Base-by-base conservation (phyloP, 345 rosid genomes). In the Lepidium didymum region DNA sequence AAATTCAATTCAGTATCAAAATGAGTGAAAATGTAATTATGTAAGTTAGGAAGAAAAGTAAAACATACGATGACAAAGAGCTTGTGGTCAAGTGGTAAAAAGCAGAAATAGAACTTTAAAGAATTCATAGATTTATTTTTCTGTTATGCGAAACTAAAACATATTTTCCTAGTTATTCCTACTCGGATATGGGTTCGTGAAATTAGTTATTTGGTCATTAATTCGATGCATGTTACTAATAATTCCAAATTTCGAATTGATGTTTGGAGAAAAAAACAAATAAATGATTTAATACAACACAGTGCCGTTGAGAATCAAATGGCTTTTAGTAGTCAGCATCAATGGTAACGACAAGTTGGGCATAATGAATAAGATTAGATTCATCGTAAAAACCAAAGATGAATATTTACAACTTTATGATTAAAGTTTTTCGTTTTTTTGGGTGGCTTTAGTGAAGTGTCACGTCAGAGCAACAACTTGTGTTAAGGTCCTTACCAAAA, bases 241-340 rank as follows among this genome's bases (percentile, higher is more conserved):
- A 16, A 37, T 56, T 46, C 10, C 37, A 15, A 37, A 23, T 36
- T 34, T 15, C 2, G 8, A 46, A 15, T 25, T 10, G 49, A 54
- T 54, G 63, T 35, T 45, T 16, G 35, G 3, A 60, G 36, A 23
- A 62, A 21, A 44, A 27, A 42, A 41, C 2, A 16, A 35, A 18
- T 2, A 1, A 37, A 68, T 47, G 21, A 14, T 18, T 21, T 29
- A 29, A 46, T 3, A 1, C 6, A 23, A 47, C 33, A 43, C 53
- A 50, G 29, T 64, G 66, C 53, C 66, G 61, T 57, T 40, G 77
- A 57, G 60, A 65, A 56, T 73, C 66, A 64, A 73, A 65, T 64
- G 53, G n/a, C 15, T 56, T 56, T 21, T 46, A 64, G 64, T 38
- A 57, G 66, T 72, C 70, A 64, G 38, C 27, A 56, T 72, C 76